A percentile compares a stretch with the other conserved stretches of the same genome.
These are phyloP conservation scores for Ophiocordyceps camponoti-saundersi DNA, from an alignment of 2,329 filamentous ascomycete genomes.

Conservation along the genomic window DNA sequence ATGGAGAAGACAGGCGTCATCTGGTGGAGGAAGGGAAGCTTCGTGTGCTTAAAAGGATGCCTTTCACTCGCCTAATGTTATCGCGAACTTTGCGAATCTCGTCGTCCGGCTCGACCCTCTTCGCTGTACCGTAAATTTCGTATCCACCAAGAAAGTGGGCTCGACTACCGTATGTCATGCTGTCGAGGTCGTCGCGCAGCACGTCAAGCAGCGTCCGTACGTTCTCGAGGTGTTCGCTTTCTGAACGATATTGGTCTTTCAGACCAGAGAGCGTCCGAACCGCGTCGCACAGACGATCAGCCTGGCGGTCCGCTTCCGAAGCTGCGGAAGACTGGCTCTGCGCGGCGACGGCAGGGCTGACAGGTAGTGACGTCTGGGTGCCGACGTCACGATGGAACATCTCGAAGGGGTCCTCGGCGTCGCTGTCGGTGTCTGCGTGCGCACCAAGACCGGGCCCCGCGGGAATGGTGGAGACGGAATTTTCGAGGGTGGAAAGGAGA, in stretches of 20 bases:
- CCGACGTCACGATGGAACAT: conserved; percentile 69
- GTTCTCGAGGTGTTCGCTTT: conserved; percentile 31
- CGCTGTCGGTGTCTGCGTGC: conserved; percentile 20
- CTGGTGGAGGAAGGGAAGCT: conserved; percentile 44
- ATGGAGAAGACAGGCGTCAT: conserved; percentile 3
- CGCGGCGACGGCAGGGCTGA: conserved; percentile 3
- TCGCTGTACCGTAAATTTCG: conserved; percentile 25
- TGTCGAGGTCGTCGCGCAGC: conserved; percentile 49
- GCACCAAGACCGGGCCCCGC: conserved; percentile 5
- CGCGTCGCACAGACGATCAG: conserved; percentile 24
- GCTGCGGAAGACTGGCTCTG: conserved; percentile 3
- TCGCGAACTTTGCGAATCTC: conserved; percentile 57
- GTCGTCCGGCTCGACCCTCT: conserved; percentile 41
- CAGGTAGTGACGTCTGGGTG: conserved; percentile 48
- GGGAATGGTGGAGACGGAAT: conserved; percentile 44
- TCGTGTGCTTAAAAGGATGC: conserved; percentile 55
- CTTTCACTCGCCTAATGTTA: conserved; percentile 66
- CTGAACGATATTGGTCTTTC: conserved; percentile 22
- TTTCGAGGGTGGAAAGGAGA: conserved; percentile 34
- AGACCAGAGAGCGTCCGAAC: conserved; percentile 23
- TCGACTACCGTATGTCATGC: conserved; percentile 29
- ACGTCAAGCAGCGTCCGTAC: conserved; percentile 35
- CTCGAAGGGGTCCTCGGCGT: conserved; percentile 51
- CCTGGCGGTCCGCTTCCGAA: conserved; percentile 19
- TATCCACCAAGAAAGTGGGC: conserved; percentile 19